Evolutionary conservation across 805 yeast species (phyloP).

Genomic region (Saccharomyces jurei): DNA sequence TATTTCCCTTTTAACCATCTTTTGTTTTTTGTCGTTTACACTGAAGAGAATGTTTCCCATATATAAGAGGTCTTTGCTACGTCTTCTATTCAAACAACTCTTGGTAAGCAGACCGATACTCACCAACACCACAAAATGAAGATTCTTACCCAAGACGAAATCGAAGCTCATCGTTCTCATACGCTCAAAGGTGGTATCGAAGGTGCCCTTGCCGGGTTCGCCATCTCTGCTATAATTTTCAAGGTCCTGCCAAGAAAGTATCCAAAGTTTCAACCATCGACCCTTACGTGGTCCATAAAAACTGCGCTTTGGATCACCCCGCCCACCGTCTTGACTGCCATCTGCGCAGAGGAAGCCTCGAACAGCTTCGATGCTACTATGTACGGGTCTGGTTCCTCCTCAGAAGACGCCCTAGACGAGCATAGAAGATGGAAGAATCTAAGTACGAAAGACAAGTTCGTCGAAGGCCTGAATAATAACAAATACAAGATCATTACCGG

Average conservation of each 20-base stretch:
- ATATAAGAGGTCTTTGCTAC: background rate
- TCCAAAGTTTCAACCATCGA: constrained; percentile 36
- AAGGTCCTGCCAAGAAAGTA: constrained; percentile 41
- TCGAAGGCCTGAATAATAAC: constrained; percentile 43
- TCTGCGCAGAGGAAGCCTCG: constrained; percentile 66
- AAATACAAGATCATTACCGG: constrained; percentile 62
- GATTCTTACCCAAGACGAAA: constrained; percentile 56
- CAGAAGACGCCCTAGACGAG: constrained; percentile 38
- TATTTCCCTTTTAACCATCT: background rate
- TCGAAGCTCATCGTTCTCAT: constrained; percentile 53
- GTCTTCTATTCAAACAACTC: background rate
- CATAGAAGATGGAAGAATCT: constrained; percentile 44
- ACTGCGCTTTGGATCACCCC: constrained; percentile 66
- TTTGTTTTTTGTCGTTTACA: background rate
- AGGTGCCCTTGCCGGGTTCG: constrained; percentile 51
- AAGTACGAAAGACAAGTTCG: constrained; percentile 40
- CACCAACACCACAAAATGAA: constrained; percentile 43
- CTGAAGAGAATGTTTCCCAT: background rate
- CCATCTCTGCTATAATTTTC: constrained; percentile 47
- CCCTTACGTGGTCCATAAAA: constrained; percentile 46
- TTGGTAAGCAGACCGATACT: background rate
- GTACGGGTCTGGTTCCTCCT: constrained; percentile 40
- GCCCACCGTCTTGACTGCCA: constrained; percentile 51
- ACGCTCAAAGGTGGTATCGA: constrained; percentile 53
- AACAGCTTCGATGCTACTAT: constrained; percentile 51